Conservation (phyloP, 441 rosid genomes). For the Rhodomyrtus psidioides region DNA sequence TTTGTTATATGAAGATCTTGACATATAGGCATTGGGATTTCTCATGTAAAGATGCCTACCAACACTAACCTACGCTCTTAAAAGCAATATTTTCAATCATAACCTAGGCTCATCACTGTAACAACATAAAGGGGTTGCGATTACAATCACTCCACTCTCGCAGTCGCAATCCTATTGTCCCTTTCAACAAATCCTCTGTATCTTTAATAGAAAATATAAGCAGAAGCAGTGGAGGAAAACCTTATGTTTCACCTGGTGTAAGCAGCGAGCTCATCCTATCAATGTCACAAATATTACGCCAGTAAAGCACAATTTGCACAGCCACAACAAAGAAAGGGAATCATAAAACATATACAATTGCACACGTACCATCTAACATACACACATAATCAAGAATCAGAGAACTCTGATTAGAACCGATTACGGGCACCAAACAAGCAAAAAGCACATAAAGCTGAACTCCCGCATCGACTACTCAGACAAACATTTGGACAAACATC, state of each 20-base stretch:
- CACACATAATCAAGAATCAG: not conserved
- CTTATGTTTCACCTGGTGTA: not conserved
- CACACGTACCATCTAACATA: not conserved
- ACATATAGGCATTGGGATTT: not conserved
- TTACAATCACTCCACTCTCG: not conserved
- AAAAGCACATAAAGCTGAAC: not conserved
- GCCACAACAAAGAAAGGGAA: not conserved
- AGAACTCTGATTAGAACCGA: not conserved
- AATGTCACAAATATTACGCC: not conserved
- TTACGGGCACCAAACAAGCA: not conserved
- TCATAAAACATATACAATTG: not conserved
- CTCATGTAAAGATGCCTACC: not conserved
- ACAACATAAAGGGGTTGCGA: not conserved
- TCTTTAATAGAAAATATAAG: not conserved
- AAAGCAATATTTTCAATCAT: not conserved
- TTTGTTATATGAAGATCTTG: not conserved
- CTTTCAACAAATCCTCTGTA: not conserved
- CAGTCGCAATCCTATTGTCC: not conserved
- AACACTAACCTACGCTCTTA: not conserved
- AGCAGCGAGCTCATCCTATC: not conserved
- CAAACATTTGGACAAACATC: not conserved
- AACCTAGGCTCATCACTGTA: not conserved
- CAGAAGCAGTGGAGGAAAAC: not conserved
- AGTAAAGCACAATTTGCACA: not conserved
- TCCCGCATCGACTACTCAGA: not conserved